Conservation (phyloP, 1,284 basidiomycete genomes). For the Papiliotrema terrestris region DNA sequence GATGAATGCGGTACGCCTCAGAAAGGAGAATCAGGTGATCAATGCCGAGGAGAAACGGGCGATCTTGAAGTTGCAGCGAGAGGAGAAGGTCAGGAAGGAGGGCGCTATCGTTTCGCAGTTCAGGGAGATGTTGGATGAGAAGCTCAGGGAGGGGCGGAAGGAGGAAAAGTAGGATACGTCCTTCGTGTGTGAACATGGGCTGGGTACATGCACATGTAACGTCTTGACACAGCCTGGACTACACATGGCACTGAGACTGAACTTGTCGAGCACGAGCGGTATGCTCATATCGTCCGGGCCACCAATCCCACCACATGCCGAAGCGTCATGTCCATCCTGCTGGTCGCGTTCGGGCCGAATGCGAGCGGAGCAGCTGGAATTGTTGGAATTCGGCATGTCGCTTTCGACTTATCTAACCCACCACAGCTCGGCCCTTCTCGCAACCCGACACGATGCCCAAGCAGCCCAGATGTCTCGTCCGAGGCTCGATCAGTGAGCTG, state of each 20-base stretch:
- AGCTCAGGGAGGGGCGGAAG: background rate
- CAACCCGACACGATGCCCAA: background rate
- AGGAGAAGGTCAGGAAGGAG: conserved; percentile 88
- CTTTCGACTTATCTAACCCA: background rate
- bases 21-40: conserved; percentile 97
- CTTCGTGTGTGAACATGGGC: background rate
- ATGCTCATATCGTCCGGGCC: no score
- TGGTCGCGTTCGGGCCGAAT: background rate
- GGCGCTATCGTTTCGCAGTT: conserved; percentile 62
- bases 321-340: no score
- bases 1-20: conserved; percentile 96
- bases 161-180: background rate
- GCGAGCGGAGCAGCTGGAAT: no score
- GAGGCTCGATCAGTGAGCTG: conserved; percentile 47
- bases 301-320: no score
- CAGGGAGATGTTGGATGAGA: conserved; percentile 50
- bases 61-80: conserved; percentile 85
- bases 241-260: no score
- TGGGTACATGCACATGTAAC: no score
- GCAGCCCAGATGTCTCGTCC: conserved; percentile 36
- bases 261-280: no score
- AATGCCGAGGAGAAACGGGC: conserved; percentile 95
- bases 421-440: background rate
- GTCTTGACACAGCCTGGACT: background rate
- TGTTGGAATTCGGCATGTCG: background rate